Evolutionary conservation across 345 rosid species (phyloP).

Genomic region (Lepidium sativum): DNA sequence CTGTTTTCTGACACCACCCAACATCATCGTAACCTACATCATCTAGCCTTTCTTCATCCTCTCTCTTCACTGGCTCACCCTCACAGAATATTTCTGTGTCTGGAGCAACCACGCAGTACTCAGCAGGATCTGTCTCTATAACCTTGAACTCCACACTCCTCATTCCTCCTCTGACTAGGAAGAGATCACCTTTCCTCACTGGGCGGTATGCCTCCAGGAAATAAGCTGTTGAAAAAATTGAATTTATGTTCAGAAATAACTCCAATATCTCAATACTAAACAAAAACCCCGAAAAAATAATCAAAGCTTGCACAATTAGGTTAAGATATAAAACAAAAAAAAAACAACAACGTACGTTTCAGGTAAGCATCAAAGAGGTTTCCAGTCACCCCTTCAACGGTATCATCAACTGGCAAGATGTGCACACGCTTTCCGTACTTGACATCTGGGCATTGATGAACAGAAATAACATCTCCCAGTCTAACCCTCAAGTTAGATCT

Average conservation of each 20-base stretch:
- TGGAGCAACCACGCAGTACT: constrained; percentile 94
- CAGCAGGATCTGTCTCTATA: constrained; percentile 83
- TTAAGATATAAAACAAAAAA: background rate
- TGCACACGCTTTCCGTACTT: constrained; percentile 94
- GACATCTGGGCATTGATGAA: constrained; percentile 88
- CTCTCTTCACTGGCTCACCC: constrained; percentile 92
- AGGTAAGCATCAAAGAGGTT: constrained; percentile 91
- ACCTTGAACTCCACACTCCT: constrained; percentile 92
- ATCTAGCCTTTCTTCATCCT: constrained; percentile 88
- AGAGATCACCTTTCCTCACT: constrained; percentile 92
- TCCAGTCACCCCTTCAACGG: constrained; percentile 90
- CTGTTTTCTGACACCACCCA: constrained; percentile 98
- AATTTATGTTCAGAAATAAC: constrained; percentile 13
- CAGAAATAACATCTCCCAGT: constrained; percentile 85
- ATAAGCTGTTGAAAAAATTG: constrained; percentile 53
- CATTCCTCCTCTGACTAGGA: constrained; percentile 98
- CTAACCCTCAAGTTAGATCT: constrained; percentile 94
- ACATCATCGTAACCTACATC: constrained; percentile 98
- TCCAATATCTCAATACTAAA: background rate
- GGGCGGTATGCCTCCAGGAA: constrained; percentile 94
- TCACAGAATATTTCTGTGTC: constrained; percentile 97
- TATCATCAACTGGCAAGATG: constrained; percentile 87
- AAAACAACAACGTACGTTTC: constrained; percentile 55
- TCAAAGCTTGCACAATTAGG: background rate
- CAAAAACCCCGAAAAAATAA: background rate